phyloP scores from a whole-genome alignment of 2,329 filamentous ascomycete species.

The Cercospora sp. region DNA sequence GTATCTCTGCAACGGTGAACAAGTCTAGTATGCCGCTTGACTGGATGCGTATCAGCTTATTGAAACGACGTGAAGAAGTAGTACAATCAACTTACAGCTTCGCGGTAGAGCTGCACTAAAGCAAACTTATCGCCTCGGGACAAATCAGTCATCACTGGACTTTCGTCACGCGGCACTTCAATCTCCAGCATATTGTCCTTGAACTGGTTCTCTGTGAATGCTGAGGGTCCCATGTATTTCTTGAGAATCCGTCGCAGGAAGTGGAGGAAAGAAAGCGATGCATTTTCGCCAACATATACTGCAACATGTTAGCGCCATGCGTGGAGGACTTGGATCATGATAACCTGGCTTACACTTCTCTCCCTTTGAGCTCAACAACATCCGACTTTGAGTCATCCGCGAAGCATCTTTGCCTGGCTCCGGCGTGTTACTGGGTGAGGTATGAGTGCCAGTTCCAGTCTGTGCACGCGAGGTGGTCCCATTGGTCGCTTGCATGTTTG shows the following conservation, averaged over 20 bases:
- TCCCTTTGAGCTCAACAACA: slow-evolving; percentile 55
- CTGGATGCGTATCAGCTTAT: slow-evolving; percentile 34
- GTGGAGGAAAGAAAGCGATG: slow-evolving; percentile 58
- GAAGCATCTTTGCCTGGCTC: slow-evolving; percentile 22
- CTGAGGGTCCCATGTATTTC: slow-evolving; percentile 55
- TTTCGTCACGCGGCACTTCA: slow-evolving; percentile 25
- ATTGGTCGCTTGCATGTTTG: slow-evolving; percentile 3
- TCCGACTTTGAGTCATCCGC: slow-evolving; percentile 37
- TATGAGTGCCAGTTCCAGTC: slow-evolving; percentile 10
- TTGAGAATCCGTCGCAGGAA: slow-evolving; percentile 52
- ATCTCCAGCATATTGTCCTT: slow-evolving; percentile 57
- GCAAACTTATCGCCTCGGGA: slow-evolving; percentile 38
- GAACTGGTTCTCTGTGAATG: slow-evolving; percentile 54
- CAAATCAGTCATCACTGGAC: slow-evolving; percentile 29
- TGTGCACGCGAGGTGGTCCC: slow-evolving; percentile 7
- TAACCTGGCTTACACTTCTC: slow-evolving; percentile 48
- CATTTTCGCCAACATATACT: slow-evolving; percentile 55
- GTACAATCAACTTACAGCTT: slow-evolving; percentile 30
- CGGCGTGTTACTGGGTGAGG: slow-evolving; percentile 22
- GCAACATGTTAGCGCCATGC: not conserved
- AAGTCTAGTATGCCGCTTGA: slow-evolving; percentile 47
- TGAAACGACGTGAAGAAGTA: not conserved
- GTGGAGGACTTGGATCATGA: not conserved
- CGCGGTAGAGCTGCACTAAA: slow-evolving; percentile 39
- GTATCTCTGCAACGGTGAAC: slow-evolving; percentile 36